Percentiles rank a stretch among this genome's conserved stretches.
Conservation (phyloP, 805 yeast species). For the Yarrowia sp. region DNA sequence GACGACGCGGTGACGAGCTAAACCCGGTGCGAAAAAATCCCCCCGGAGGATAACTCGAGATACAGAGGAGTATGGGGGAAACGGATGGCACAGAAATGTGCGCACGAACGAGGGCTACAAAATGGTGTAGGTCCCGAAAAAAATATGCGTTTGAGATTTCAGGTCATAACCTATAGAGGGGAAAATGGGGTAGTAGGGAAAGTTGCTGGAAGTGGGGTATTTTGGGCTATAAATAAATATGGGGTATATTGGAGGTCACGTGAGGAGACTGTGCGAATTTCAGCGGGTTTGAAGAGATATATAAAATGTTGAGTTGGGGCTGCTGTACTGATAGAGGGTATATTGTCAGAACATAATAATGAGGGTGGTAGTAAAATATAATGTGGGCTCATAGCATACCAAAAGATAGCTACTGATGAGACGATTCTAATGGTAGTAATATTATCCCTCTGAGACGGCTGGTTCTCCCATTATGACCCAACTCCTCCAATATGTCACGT, state of each 20-base stretch:
- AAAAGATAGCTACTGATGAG: not conserved
- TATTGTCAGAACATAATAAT: too few species aligned
- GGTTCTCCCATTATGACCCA: not conserved
- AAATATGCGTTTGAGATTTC: not conserved
- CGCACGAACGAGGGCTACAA: not conserved
- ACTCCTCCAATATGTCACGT: not conserved
- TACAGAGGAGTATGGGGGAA: not conserved
- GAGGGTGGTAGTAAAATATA: not conserved
- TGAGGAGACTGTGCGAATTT: too few species aligned
- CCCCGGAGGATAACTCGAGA: not conserved
- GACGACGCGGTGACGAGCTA: constrained; percentile 4
- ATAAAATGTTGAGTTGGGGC: not conserved
- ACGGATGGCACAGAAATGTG: not conserved
- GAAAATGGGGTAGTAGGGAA: too few species aligned
- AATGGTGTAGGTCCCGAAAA: not conserved
- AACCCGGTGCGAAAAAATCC: constrained; percentile 11
- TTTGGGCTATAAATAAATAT: too few species aligned
- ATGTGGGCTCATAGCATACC: not conserved
- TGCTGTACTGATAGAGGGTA: too few species aligned
- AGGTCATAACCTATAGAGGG: not conserved
- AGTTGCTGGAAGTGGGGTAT: too few species aligned
- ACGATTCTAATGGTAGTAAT: not conserved
- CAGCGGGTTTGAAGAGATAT: too few species aligned
- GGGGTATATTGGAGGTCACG: too few species aligned
- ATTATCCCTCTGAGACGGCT: not conserved